A percentile compares a stretch with the other conserved stretches of the same genome.
These are phyloP conservation scores for Wickerhamomyces bisporus DNA, from an alignment of 805 yeast species.

Conservation along the genomic window DNA sequence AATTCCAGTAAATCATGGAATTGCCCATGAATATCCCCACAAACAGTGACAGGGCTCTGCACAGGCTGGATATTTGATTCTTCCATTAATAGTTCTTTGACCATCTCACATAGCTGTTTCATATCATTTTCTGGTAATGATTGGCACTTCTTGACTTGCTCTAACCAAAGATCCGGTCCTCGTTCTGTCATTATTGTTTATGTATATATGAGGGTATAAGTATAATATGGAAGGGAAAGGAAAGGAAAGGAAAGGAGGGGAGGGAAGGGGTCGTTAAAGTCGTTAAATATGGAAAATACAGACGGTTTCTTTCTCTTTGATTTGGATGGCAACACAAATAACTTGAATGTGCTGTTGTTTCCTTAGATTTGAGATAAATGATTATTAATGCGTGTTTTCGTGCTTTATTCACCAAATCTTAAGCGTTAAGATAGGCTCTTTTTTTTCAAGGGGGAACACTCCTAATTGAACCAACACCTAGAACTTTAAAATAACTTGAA, in stretches of 20 bases:
- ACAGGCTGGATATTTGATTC: constrained; percentile 95
- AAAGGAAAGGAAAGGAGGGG: background rate
- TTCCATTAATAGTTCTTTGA: constrained; percentile 92
- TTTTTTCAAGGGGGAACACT: too few species aligned
- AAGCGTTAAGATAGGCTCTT: too few species aligned
- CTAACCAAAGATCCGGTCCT: constrained; percentile 97
- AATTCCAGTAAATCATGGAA: constrained; percentile 90
- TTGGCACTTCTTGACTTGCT: constrained; percentile 85
- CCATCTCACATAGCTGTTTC: constrained; percentile 94
- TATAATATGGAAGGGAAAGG: background rate
- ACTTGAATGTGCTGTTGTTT: too few species aligned
- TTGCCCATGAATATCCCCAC: constrained; percentile 98
- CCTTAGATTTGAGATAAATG: too few species aligned
- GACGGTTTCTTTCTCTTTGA: too few species aligned
- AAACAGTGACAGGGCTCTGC: constrained; percentile 87
- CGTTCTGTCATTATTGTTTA: constrained; percentile 48
- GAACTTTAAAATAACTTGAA: too few species aligned
- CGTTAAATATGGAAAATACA: background rate
- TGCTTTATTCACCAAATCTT: too few species aligned
- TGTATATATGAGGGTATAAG: too few species aligned
- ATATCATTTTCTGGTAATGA: constrained; percentile 86
- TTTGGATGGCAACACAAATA: too few species aligned
- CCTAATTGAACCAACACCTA: too few species aligned
- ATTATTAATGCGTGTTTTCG: too few species aligned
- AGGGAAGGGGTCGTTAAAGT: background rate